phyloP scores from a whole-genome alignment of 805 yeast species.

The Kazachstania africana region DNA sequence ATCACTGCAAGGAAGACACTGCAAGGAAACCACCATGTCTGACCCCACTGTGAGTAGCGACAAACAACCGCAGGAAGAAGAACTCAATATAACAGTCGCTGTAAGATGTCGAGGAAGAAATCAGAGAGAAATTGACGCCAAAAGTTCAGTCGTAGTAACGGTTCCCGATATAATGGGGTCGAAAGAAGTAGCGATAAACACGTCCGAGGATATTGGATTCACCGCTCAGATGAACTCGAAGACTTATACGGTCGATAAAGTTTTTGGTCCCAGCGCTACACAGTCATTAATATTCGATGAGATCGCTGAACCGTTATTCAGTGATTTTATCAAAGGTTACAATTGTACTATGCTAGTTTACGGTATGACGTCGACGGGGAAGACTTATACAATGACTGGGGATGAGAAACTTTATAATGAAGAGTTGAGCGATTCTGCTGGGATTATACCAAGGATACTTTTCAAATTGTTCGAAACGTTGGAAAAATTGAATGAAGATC shows the following conservation, averaged over 20 bases:
- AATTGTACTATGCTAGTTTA: conserved; percentile 79
- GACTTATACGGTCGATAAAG: conserved; percentile 65
- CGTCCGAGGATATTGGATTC: conserved; percentile 30
- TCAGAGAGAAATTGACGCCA: conserved; percentile 42
- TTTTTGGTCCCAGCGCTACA: conserved; percentile 72
- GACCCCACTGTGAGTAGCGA: too few relatives aligned
- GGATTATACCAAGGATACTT: conserved; percentile 53
- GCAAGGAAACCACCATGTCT: too few relatives aligned
- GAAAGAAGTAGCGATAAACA: conserved; percentile 37
- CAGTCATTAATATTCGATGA: conserved; percentile 55
- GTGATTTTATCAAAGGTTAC: conserved; percentile 62
- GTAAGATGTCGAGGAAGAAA: conserved; percentile 56
- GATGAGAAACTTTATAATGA: conserved; percentile 31
- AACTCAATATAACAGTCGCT: conserved; percentile 45
- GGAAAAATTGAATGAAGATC: conserved; percentile 33
- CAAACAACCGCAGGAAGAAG: conserved; percentile 17
- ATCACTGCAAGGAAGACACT: too few relatives aligned
- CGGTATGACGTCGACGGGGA: conserved; percentile 90
- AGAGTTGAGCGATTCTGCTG: conserved; percentile 38
- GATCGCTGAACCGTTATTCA: conserved; percentile 51
- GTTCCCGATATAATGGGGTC: conserved; percentile 34
- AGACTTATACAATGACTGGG: conserved; percentile 73
- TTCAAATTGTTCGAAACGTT: conserved; percentile 45
- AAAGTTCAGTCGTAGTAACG: conserved; percentile 50
- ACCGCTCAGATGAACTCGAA: conserved; percentile 35